Conservation (phyloP, 2,329 filamentous ascomycete species). For the Aspergillus latus region DNA sequence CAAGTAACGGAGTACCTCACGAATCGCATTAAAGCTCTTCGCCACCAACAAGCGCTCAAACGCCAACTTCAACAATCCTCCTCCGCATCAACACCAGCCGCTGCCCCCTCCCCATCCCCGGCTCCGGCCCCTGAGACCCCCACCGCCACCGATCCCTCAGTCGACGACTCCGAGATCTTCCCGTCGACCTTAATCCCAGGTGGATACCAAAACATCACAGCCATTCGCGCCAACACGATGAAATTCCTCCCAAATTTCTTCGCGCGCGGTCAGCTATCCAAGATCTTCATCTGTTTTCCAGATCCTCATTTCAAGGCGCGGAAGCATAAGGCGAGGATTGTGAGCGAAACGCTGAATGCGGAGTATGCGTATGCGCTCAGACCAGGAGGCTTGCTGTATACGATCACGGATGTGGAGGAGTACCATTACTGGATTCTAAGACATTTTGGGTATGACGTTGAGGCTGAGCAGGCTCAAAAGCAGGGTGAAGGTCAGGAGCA, state of each 20-base stretch:
- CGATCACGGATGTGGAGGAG: conserved; percentile 95
- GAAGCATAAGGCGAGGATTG: conserved; percentile 96
- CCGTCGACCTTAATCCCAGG: conserved; percentile 29
- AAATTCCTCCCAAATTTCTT: conserved; percentile 99
- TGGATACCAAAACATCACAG: conserved; percentile 81
- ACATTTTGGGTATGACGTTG: conserved; percentile 71
- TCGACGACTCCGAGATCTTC: conserved; percentile 5
- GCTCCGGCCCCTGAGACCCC: neutral
- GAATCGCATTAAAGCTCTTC: conserved; percentile 79
- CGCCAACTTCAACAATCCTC: conserved; percentile 13
- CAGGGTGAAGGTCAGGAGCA: conserved; percentile 81
- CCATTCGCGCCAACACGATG: conserved; percentile 93
- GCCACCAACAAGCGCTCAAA: conserved; percentile 44
- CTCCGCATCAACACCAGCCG: conserved; percentile 1
- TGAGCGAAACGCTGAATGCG: conserved; percentile 80
- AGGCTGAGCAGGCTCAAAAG: conserved; percentile 61
- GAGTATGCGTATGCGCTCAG: conserved; percentile 88
- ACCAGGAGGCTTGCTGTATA: conserved; percentile 86
- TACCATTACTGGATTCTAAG: conserved; percentile 90
- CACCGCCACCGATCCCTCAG: conserved; percentile 1
- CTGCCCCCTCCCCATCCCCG: conserved; percentile 3
- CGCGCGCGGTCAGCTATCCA: conserved; percentile 71
- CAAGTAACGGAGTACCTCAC: conserved; percentile 90
- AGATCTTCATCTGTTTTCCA: conserved; percentile 97
- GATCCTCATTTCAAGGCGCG: conserved; percentile 97